Evolutionary conservation across 164 flowering plant genomes (phyloP), one percentile per base, ranked within the genome.

Genomic region (Aristolochia californica): DNA sequence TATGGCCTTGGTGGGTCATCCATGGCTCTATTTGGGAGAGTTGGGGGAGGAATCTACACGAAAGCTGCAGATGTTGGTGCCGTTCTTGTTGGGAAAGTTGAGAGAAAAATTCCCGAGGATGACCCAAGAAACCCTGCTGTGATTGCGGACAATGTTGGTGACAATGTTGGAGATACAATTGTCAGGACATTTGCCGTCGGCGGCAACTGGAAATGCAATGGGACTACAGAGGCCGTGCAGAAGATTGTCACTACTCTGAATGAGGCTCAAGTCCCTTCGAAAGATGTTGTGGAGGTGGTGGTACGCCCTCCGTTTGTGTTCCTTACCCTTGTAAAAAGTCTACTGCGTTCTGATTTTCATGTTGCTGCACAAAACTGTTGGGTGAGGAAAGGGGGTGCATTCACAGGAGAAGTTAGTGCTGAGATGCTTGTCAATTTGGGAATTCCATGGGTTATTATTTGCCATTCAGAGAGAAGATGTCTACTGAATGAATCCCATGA

Each of bases 201-300:
- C 57, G 96, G 96, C 68, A 85, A 88, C 83, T 88, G 93, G 96
- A 88, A 88, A 88, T 88, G 94, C 77, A 87, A 87, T 78, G 97
- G 97, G 34, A 91, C 94, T 0, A 55, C 48, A 18, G 94, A 83
- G 45, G 94, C 87, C 56, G 88, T 88, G 56, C 87, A 91, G 72
- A 85, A 88, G 80, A 80, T 85, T 25, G 95, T 91, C 5, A 38
- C 75, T 47, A 58, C 43, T 0, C 59, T 91, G 58, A 87, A 85
- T 69, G 78, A 72, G 61, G 86, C 77, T 43, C 78, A 85, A 52
- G 84, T 85, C 13, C 94, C 95, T n/a, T 70, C 97, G 0, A 66
- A 68, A 43, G 91, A 88, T 66, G 79, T 75, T 64, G 96, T 87
- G 16, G 93, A 88, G 77, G 93, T 85, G 54, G 93, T 88, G 54